phyloP scores from a whole-genome alignment of 148 eudicot species.

The Nepenthes gracilis region DNA sequence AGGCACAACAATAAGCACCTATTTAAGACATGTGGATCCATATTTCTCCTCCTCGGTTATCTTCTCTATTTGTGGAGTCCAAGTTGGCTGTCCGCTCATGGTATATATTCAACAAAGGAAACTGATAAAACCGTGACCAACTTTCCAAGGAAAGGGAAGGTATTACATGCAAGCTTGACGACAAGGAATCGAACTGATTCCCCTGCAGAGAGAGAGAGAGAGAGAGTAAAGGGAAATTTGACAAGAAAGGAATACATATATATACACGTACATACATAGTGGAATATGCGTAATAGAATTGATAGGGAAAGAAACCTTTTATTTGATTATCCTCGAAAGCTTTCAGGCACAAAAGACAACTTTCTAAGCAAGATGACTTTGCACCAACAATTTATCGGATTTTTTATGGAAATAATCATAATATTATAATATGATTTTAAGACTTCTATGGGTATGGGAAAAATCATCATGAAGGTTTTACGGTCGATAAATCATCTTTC shows the following conservation, averaged over 20 bases:
- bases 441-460: too few relatives aligned
- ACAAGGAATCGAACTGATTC: constrained; percentile 23
- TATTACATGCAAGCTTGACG: constrained; percentile 16
- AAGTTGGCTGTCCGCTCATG: not conserved
- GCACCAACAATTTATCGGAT: too few relatives aligned
- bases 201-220: not conserved
- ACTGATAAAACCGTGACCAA: constrained; percentile 7
- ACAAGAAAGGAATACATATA: constrained; percentile 30
- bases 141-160: constrained; percentile 21
- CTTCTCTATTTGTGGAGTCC: not conserved
- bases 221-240: constrained; percentile 7
- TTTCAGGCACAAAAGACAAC: too few relatives aligned
- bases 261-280: too few relatives aligned
- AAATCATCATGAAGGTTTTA: too few relatives aligned
- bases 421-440: too few relatives aligned
- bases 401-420: too few relatives aligned
- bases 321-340: not conserved
- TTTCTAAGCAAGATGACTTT: too few relatives aligned
- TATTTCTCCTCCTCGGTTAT: constrained; percentile 5
- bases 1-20: constrained; percentile 12
- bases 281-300: too few relatives aligned
- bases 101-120: not conserved
- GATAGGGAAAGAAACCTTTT: not conserved
- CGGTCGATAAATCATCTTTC: too few relatives aligned
- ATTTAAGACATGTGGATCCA: constrained; percentile 8